phyloP scores from a whole-genome alignment of 148 eudicot species.

The Talinum fruticosum region DNA sequence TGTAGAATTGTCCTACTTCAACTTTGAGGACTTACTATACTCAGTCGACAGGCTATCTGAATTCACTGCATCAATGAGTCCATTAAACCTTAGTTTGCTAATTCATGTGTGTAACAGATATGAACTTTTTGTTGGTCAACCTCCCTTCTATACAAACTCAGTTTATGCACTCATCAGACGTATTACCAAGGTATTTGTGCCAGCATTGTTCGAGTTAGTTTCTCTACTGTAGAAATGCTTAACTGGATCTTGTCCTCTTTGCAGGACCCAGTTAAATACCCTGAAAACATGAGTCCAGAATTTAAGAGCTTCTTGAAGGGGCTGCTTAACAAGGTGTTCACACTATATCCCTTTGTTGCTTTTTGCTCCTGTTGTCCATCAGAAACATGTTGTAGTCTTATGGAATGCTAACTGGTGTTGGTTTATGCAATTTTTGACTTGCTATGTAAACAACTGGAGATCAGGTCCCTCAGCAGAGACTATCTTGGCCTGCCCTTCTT shows the following conservation, averaged over 20 bases:
- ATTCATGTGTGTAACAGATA: conserved; percentile 54
- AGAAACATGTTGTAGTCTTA: not conserved
- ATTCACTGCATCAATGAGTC: not conserved
- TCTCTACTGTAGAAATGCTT: not conserved
- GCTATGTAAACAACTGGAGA: conserved; percentile 20
- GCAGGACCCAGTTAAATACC: conserved; percentile 98
- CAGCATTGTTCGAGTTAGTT: not conserved
- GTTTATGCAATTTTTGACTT: conserved; percentile 11
- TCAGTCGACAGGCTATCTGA: not conserved
- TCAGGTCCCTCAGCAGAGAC: conserved; percentile 83
- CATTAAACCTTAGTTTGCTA: not conserved
- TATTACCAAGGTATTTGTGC: conserved; percentile 72
- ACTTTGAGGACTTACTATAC: not conserved
- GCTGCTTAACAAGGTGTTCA: conserved; percentile 75
- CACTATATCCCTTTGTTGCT: not conserved
- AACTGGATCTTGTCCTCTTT: not conserved
- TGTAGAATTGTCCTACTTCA: not conserved
- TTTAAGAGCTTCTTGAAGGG: conserved; percentile 89
- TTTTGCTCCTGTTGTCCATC: not conserved
- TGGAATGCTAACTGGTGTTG: not conserved
- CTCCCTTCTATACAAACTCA: conserved; percentile 97
- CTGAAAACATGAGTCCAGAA: conserved; percentile 82
- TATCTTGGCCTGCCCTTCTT: conserved; percentile 94
- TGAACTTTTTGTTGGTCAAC: conserved; percentile 96
- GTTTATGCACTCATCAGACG: conserved; percentile 91